Evolutionary conservation across 1,284 basidiomycete species (phyloP), one percentile per base, ranked within the genome.

Genomic region (Boletus smithii): DNA sequence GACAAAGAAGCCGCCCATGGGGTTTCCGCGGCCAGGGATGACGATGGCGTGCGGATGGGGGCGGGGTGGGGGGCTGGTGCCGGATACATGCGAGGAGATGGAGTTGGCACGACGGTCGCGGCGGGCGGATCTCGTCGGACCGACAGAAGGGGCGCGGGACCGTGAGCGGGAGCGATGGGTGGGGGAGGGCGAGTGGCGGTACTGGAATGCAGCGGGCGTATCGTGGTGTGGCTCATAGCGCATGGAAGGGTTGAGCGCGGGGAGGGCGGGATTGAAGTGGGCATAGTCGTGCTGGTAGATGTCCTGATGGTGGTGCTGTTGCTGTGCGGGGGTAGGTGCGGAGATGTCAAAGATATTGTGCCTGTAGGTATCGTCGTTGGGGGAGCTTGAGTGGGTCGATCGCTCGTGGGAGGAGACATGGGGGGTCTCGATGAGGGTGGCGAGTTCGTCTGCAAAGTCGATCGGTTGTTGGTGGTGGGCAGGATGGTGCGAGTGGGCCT

Each of bases 281-380:
- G 59, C 38, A 37, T 59, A 65, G 33, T 57, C 50, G 45, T 55
- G 53, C 16, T 54, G 53, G 44, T 65, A 66, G 29, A 63, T 57
- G 44, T 66, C 64, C 8, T 57, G 54, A 5, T 50, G 56, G 27
- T 55, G 30, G 30, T 34, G 55, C 10, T 53, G 46, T 11, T 58
- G 63, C 9, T 58, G 53, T n/a, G 57, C 33, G 18, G 58, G 43
- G 5, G 60, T 41, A 13, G 75, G 73, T 2, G 76, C 74, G 46
- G 75, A 74, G 63, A 85, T 80, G 66, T 87, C 84, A 44, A 86
- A 87, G 59, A 87, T 85, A 67, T 84, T 83, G 71, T 85, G 84
- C 5, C 80, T 74, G 37, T 69, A 69, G 14, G 67, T 63, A 18
- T 71, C 67, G 36, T 67, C 66, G 50, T 73, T 63, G 54, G 62